These are phyloP conservation scores for Phytophthora agathidicida DNA, from an alignment of 352 stramenopile genomes.

Conservation along the genomic window DNA sequence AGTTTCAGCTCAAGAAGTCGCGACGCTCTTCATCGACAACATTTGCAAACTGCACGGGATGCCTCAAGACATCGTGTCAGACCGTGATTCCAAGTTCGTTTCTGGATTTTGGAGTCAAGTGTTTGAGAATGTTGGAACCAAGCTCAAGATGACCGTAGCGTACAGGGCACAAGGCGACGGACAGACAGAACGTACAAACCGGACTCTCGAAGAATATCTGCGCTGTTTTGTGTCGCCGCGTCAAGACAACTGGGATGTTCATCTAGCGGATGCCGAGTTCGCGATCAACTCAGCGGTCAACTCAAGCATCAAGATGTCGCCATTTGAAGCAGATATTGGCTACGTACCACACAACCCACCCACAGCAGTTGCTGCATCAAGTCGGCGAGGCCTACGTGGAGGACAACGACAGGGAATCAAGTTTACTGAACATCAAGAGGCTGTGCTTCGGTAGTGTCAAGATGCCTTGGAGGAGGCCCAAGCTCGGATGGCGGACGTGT, in stretches of 20 bases:
- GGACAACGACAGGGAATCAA: too few relatives aligned
- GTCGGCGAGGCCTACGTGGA: neutral
- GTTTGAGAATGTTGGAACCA: neutral
- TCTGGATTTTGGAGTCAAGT: neutral
- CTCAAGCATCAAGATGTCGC: too few relatives aligned
- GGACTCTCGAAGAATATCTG: constrained; percentile 10
- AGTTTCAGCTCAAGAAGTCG: too few relatives aligned
- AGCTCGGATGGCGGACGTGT: constrained; percentile 13
- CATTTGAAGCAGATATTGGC: neutral
- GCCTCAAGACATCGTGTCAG: too few relatives aligned
- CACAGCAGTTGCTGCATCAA: neutral
- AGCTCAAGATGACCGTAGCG: constrained; percentile 12
- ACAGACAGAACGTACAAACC: too few relatives aligned
- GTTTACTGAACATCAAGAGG: too few relatives aligned
- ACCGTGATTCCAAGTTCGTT: too few relatives aligned
- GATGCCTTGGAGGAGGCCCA: constrained; percentile 6
- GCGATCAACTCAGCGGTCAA: too few relatives aligned
- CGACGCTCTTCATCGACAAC: too few relatives aligned
- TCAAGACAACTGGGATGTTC: constrained; percentile 18
- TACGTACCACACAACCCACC: neutral
- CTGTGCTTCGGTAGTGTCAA: too few relatives aligned
- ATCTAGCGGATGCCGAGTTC: neutral
- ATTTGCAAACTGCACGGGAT: too few relatives aligned
- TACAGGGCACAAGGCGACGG: constrained; percentile 14
- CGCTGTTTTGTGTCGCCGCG: neutral